Percentiles rank a stretch among this genome's conserved stretches.
Evolutionary conservation across 345 rosid genomes (phyloP).

Genomic region (Sisymbrium altissimum): DNA sequence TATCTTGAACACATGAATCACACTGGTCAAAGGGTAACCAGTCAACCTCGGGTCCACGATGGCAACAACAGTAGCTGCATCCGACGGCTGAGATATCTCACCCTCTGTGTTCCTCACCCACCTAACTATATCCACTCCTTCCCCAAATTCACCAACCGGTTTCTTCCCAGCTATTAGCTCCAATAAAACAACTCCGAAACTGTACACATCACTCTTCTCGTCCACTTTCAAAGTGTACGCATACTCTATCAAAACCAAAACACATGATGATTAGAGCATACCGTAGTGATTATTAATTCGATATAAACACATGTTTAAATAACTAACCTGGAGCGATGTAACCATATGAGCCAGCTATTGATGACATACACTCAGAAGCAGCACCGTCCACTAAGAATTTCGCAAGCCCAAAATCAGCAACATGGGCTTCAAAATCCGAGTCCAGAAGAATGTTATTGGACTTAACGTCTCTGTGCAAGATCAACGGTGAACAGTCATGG

Average conservation of each 20-base stretch:
- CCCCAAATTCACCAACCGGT: slow-evolving; percentile 96
- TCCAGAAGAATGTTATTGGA: slow-evolving; percentile 83
- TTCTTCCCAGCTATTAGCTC: slow-evolving; percentile 78
- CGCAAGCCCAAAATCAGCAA: slow-evolving; percentile 94
- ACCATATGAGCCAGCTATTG: slow-evolving; percentile 89
- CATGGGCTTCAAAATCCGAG: slow-evolving; percentile 79
- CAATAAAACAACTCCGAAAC: slow-evolving; percentile 80
- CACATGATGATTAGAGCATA: not conserved
- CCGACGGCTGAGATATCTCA: slow-evolving; percentile 67
- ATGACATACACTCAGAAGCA: slow-evolving; percentile 86
- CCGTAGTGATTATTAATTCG: not conserved
- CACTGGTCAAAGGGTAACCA: slow-evolving; percentile 54
- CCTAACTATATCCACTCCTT: slow-evolving; percentile 88
- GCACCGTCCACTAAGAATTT: slow-evolving; percentile 81
- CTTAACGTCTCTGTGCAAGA: slow-evolving; percentile 90
- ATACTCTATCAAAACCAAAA: slow-evolving; percentile 44
- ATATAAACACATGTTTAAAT: not conserved
- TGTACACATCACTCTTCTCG: slow-evolving; percentile 91
- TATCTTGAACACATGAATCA: slow-evolving; percentile 66
- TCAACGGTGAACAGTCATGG: slow-evolving; percentile 88
- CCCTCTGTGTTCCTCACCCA: slow-evolving; percentile 74
- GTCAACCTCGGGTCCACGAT: slow-evolving; percentile 62
- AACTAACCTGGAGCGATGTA: slow-evolving; percentile 88
- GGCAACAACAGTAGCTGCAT: slow-evolving; percentile 59
- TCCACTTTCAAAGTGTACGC: slow-evolving; percentile 88